Evolutionary conservation across 208 protist species (phyloP).

Genomic region (Pavlovales sp.): DNA sequence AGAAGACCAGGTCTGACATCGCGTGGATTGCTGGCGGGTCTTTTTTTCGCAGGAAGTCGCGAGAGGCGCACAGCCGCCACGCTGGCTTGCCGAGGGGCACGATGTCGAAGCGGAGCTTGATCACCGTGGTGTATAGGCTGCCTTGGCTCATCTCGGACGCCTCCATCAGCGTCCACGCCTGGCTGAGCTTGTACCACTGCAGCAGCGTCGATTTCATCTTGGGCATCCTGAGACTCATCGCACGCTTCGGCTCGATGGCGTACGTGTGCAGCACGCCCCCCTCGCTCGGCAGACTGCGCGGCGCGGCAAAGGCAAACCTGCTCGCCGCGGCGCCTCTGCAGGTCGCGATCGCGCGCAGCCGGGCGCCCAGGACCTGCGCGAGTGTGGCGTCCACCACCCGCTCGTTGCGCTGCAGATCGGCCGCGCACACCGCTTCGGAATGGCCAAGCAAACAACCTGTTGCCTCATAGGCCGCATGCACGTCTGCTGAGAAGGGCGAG

Average conservation of each 20-base stretch:
- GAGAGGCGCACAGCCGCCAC: background rate
- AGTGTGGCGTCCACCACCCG: background rate
- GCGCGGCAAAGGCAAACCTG: background rate
- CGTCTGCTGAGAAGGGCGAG: background rate
- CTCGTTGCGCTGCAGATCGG: background rate
- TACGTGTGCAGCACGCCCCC: background rate
- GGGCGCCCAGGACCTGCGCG: background rate
- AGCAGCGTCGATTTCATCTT: background rate
- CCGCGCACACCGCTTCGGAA: too few relatives aligned
- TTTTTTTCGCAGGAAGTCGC: background rate
- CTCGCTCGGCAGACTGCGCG: too few relatives aligned
- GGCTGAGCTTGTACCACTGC: background rate
- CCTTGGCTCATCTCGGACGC: background rate
- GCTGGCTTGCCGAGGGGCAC: background rate
- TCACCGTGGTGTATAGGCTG: background rate
- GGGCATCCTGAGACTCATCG: too few relatives aligned
- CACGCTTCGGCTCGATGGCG: too few relatives aligned
- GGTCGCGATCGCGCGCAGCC: background rate
- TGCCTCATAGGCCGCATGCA: background rate
- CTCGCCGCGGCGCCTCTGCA: too few relatives aligned
- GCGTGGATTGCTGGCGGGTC: background rate
- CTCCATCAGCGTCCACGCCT: background rate
- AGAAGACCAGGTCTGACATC: background rate
- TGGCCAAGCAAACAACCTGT: background rate
- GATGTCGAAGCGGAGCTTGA: background rate